A percentile compares a stretch with the other conserved stretches of the same genome.
Evolutionary conservation across 1,284 basidiomycete species (phyloP).

Genomic region (Exsudoporus floridanus): DNA sequence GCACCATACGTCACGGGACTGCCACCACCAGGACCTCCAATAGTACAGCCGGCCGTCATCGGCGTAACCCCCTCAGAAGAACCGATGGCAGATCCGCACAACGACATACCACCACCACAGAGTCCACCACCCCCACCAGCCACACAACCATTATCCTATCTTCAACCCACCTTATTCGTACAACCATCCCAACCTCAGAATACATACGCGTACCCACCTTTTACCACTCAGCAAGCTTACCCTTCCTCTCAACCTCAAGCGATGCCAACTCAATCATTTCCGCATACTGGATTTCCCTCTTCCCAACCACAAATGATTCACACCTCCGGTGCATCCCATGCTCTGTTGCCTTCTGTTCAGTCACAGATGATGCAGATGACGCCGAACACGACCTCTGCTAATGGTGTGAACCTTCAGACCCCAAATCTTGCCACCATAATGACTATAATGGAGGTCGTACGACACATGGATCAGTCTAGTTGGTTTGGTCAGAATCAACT

Average conservation of each 20-base stretch:
- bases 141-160: slow-evolving; percentile 13
- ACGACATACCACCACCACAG: slow-evolving; percentile 1
- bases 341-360: slow-evolving; percentile 17
- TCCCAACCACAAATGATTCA: slow-evolving; percentile 19
- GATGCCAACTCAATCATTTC: slow-evolving; percentile 19
- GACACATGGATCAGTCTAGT: slow-evolving; percentile 30
- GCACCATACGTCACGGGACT: neutral
- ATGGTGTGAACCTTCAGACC: slow-evolving; percentile 19
- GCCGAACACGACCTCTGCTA: slow-evolving; percentile 6
- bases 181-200: slow-evolving; percentile 26
- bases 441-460: slow-evolving; percentile 37
- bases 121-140: slow-evolving; percentile 2
- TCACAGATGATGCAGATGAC: slow-evolving; percentile 14
- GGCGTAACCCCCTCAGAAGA: slow-evolving; percentile 1
- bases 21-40: slow-evolving; percentile 1
- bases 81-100: neutral
- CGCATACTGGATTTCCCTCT: slow-evolving; percentile 17
- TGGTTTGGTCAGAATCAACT: slow-evolving; percentile 23
- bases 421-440: slow-evolving; percentile 30
- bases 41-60: slow-evolving; percentile 1
- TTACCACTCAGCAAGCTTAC: slow-evolving; percentile 17
- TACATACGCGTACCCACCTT: slow-evolving; percentile 12
- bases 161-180: slow-evolving; percentile 10
- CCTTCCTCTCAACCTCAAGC: slow-evolving; percentile 20
- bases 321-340: slow-evolving; percentile 11